Evolutionary conservation across 169 alveolate species (phyloP).

Genomic region (Haemoproteus tartakovskyi): DNA sequence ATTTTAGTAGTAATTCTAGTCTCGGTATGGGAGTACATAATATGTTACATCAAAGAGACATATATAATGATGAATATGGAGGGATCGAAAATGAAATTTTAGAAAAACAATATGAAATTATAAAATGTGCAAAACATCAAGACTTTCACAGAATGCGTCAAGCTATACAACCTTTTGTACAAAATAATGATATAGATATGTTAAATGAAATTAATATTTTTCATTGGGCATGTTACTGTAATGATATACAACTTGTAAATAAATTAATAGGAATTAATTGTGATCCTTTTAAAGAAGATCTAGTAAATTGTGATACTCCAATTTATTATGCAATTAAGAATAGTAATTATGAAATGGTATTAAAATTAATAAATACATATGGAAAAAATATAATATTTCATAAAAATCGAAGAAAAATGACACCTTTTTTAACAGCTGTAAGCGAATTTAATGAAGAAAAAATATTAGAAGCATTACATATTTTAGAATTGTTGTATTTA

Average conservation of each 20-base stretch:
- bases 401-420: conserved; percentile 70
- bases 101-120: conserved; percentile 49
- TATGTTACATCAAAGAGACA: too few relatives aligned
- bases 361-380: conserved; percentile 68
- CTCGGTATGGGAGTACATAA: too few relatives aligned
- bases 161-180: conserved; percentile 39
- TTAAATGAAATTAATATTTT: conserved; percentile 64
- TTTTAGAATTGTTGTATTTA: conserved; percentile 83
- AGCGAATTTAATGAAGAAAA: conserved; percentile 82
- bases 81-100: conserved; percentile 25
- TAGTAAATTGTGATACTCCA: conserved; percentile 78
- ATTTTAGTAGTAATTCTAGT: too few relatives aligned
- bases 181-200: conserved; percentile 64
- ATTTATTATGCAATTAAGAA: conserved; percentile 79
- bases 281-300: conserved; percentile 74
- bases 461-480: conserved; percentile 76
- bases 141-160: conserved; percentile 36
- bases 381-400: conserved; percentile 76
- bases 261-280: conserved; percentile 67
- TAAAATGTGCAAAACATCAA: conserved; percentile 52
- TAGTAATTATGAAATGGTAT: conserved; percentile 74
- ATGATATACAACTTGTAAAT: conserved; percentile 71
- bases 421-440: conserved; percentile 85
- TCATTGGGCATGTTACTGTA: conserved; percentile 80
- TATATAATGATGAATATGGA: conserved; percentile 7